Percentiles rank a stretch among this genome's conserved stretches.
Conservation (phyloP, 1,284 basidiomycete genomes). For the Sporisorium scitamineum region DNA sequence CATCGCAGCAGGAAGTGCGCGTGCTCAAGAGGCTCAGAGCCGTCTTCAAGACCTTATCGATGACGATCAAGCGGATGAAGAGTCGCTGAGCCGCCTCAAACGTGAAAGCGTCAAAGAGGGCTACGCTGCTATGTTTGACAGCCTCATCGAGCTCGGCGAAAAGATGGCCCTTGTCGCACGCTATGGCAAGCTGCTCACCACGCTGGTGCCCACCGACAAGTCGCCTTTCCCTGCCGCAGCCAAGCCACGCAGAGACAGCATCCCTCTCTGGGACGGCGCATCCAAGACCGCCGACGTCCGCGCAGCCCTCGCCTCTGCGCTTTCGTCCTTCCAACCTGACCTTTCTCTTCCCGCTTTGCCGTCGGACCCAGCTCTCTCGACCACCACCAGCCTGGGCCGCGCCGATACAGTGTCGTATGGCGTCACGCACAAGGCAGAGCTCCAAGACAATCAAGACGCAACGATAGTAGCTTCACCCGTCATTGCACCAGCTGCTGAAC, state of each 20-base stretch:
- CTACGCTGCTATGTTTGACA: slow-evolving; percentile 58
- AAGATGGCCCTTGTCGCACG: slow-evolving; percentile 60
- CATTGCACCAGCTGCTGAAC: background rate
- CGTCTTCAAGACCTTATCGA: slow-evolving; percentile 49
- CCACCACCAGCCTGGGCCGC: slow-evolving; percentile 29
- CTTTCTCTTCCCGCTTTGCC: slow-evolving; percentile 37
- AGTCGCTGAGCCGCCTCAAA: slow-evolving; percentile 52
- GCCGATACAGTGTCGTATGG: slow-evolving; percentile 45
- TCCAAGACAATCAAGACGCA: slow-evolving; percentile 23
- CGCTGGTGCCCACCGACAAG: slow-evolving; percentile 48
- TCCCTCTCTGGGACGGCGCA: slow-evolving; percentile 55
- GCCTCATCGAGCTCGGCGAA: slow-evolving; percentile 62
- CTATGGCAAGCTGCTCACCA: slow-evolving; percentile 59
- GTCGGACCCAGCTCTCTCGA: slow-evolving; percentile 13
- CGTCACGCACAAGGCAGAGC: slow-evolving; percentile 40
- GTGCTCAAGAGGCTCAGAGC: slow-evolving; percentile 39
- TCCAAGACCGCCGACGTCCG: slow-evolving; percentile 53
- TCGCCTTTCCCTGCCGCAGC: slow-evolving; percentile 46
- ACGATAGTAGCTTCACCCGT: slow-evolving; percentile 2
- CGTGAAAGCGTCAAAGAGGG: slow-evolving; percentile 52
- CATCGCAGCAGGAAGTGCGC: slow-evolving; percentile 25
- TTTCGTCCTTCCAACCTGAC: slow-evolving; percentile 41
- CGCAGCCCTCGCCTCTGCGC: slow-evolving; percentile 52
- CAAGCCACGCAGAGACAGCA: slow-evolving; percentile 29
- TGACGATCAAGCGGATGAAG: slow-evolving; percentile 59